phyloP scores from a whole-genome alignment of 2,329 filamentous ascomycete genomes.

The Beauveria caledonica region DNA sequence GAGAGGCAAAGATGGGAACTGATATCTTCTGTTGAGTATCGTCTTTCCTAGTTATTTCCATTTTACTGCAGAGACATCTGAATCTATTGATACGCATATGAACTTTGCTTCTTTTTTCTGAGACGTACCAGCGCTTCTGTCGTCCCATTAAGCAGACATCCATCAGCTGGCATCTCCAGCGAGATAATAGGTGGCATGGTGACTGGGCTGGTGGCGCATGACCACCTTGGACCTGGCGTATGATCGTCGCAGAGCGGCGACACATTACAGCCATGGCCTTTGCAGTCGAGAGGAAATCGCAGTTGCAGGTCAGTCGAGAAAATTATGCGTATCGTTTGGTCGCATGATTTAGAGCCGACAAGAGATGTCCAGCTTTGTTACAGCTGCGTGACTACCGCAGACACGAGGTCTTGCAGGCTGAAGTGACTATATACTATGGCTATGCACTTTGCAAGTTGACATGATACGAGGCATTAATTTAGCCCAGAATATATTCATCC shows the following conservation, averaged over 20 bases:
- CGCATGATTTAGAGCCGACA: background rate
- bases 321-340: background rate
- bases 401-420: background rate
- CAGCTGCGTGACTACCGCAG: background rate
- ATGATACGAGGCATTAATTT: background rate
- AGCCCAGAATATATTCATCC: background rate
- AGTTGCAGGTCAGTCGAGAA: background rate
- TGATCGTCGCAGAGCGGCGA: background rate
- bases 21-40: conserved; percentile 6
- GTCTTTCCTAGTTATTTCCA: conserved; percentile 7
- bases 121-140: no score
- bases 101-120: background rate
- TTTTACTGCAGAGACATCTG: conserved; percentile 12
- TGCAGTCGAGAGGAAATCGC: background rate
- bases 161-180: conserved; percentile 11
- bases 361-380: background rate
- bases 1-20: conserved; percentile 21
- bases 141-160: no score
- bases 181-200: conserved; percentile 13
- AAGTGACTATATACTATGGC: background rate
- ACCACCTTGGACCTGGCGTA: background rate
- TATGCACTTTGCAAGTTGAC: background rate
- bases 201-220: conserved; percentile 7
- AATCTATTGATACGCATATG: conserved; percentile 6
- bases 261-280: background rate